These are phyloP conservation scores for Myriosclerotinia duriaeana DNA, from an alignment of 2,329 filamentous ascomycete species.

Conservation along the genomic window DNA sequence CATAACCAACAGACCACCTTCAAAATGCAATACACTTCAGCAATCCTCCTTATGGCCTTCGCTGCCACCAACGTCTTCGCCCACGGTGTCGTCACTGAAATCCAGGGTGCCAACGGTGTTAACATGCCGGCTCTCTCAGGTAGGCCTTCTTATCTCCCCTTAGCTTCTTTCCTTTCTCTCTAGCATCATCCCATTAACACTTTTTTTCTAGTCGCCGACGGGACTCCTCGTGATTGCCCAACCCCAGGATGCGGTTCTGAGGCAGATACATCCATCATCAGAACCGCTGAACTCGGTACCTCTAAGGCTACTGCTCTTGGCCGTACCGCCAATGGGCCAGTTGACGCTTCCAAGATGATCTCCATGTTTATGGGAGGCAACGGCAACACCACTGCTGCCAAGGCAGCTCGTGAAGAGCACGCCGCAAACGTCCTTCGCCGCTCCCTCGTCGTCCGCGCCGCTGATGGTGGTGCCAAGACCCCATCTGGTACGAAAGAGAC, in stretches of 20 bases:
- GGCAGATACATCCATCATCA: slow-evolving; percentile 69
- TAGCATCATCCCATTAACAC: slow-evolving; percentile 27
- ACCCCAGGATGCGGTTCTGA: slow-evolving; percentile 62
- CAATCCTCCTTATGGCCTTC: slow-evolving; percentile 49
- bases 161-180: slow-evolving; percentile 25
- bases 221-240: slow-evolving; percentile 66
- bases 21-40: slow-evolving; percentile 51
- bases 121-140: slow-evolving; percentile 60
- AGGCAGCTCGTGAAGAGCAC: slow-evolving; percentile 71
- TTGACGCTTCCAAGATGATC: slow-evolving; percentile 58
- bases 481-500: slow-evolving; percentile 50
- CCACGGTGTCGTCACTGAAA: slow-evolving; percentile 57
- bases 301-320: slow-evolving; percentile 60
- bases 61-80: slow-evolving; percentile 49
- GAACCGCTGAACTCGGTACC: slow-evolving; percentile 56
- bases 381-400: slow-evolving; percentile 44
- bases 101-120: slow-evolving; percentile 61
- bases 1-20: slow-evolving; percentile 28
- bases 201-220: slow-evolving; percentile 53
- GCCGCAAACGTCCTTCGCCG: slow-evolving; percentile 57
- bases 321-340: slow-evolving; percentile 58
- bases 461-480: slow-evolving; percentile 49
- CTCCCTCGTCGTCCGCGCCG: slow-evolving; percentile 38
- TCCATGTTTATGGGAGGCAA: slow-evolving; percentile 58
- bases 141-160: slow-evolving; percentile 34